These are phyloP conservation scores for Pholiota molesta DNA, from an alignment of 768 basidiomycete species.

Conservation along the genomic window DNA sequence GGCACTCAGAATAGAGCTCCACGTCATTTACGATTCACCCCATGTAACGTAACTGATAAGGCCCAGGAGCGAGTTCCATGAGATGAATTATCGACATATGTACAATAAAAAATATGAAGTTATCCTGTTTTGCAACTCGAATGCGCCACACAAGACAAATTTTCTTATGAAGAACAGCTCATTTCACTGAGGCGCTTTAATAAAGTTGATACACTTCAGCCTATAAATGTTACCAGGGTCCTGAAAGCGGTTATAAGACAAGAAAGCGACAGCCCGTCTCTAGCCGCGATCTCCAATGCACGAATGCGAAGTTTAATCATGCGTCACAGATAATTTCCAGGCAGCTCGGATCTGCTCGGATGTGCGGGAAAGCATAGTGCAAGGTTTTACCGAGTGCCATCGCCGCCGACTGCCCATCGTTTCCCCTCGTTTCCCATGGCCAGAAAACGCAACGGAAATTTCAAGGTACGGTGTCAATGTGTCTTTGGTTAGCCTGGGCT, in stretches of 20 bases:
- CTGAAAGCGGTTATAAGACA: background rate
- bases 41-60: background rate
- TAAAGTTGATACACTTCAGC: too few species aligned
- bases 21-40: background rate
- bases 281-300: background rate
- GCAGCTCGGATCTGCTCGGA: too few species aligned
- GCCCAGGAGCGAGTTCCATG: background rate
- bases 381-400: background rate
- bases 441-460: background rate
- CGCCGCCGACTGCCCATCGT: background rate
- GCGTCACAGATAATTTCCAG: background rate
- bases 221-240: background rate
- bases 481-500: too few species aligned
- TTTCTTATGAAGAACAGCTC: background rate
- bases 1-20: background rate
- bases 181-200: too few species aligned
- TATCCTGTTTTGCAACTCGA: background rate
- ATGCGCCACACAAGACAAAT: background rate
- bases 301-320: background rate
- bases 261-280: background rate
- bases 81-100: background rate
- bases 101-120: too few species aligned
- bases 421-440: background rate
- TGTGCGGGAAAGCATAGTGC: background rate
- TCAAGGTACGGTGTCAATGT: background rate